Conservation (phyloP, 306 rosid genomes). For the Malus asiatica region DNA sequence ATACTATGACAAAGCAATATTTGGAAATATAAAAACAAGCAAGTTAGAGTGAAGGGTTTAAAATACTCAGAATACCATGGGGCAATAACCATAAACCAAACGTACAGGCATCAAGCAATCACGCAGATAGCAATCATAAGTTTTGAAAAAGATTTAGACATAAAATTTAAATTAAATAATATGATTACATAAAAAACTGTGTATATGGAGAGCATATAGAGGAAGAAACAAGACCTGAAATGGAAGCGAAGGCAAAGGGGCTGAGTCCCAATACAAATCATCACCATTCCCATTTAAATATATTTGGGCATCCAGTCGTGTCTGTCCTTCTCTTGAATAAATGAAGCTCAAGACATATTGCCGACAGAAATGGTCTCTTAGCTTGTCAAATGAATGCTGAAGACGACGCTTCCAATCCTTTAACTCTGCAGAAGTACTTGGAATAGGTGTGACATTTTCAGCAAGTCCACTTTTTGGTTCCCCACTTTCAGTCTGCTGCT, state of each 20-base stretch:
- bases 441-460: conserved; percentile 41
- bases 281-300: conserved; percentile 60
- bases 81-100: not conserved
- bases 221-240: conserved; percentile 68
- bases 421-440: conserved; percentile 50
- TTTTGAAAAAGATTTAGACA: too few relatives aligned
- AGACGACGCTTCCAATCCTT: conserved; percentile 95
- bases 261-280: conserved; percentile 56
- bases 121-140: not conserved
- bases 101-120: too few relatives aligned
- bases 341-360: conserved; percentile 86
- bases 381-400: conserved; percentile 92
- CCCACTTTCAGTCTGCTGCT: conserved; percentile 42
- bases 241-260: conserved; percentile 85
- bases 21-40: not conserved
- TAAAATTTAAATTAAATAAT: not conserved
- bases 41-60: not conserved
- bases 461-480: conserved; percentile 40
- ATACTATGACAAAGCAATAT: not conserved
- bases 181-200: not conserved
- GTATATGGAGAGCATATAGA: not conserved
- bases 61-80: not conserved
- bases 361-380: conserved; percentile 87
- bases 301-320: conserved; percentile 73
- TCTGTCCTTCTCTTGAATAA: conserved; percentile 92